Evolutionary conservation across 2,329 filamentous ascomycete genomes (phyloP), one percentile per base, ranked within the genome.

Genomic region (Westerdykella sp.): DNA sequence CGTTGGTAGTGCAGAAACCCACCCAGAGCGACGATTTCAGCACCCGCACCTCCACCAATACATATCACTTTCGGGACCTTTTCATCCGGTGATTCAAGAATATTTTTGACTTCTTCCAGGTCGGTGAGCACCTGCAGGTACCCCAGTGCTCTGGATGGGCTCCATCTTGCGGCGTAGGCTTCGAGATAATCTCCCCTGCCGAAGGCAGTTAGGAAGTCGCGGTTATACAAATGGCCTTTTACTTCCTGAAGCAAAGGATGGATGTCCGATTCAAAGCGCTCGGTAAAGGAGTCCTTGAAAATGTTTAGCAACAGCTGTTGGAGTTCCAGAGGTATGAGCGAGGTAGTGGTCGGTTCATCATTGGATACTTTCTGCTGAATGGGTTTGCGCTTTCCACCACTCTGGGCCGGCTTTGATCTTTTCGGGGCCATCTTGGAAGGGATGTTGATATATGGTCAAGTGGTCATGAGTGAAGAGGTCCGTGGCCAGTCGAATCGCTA

Each of bases 151-250:
- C 93, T 76, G 41, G 85, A 85, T 1, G 91, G 87, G 66, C 89
- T 95, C 90, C 91, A 98, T 55, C 93, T 74, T 42, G 87, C 79
- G 7, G 88, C 87, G 71, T 98, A 98, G 9, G 85, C 86, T 47
- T 85, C 80, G 14, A 96, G 75, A 55, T 84, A 78, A 36, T 84
- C 80, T 43, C 80, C 75, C 37, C 74, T 75, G 1, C 81, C 81
- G 69, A 97, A 98, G 0, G 91, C 91, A 13, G 73, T 70, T 11
- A 75, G 75, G 67, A 97, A 97, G 63, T 97, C 87, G 25, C 93
- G 80, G 45, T 85, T 82, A 64, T 84, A 97, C 7, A 98, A 75
- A 50, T 91, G 87, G 6, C 81, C 76, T 67, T 97, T 98, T 49
- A 97, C 79, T 41, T 83, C 79, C 60, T 95, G 91, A 15, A 97